Evolutionary conservation across 2,329 filamentous ascomycete genomes (phyloP), one percentile per base, ranked within the genome.

Genomic region (Colletotrichum musae): DNA sequence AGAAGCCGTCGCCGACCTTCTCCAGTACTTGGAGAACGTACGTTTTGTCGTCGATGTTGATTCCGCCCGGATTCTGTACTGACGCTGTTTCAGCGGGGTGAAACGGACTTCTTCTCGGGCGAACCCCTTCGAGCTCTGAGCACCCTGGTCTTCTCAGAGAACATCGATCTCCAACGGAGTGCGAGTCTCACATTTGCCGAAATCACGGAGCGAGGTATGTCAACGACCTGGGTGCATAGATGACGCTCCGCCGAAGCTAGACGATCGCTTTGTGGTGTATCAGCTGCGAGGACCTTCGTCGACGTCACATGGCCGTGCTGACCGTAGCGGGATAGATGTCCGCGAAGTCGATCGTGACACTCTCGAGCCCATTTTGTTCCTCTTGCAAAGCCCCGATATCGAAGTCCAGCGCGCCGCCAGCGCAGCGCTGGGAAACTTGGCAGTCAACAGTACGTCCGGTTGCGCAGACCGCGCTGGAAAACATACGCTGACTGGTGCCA

Each of bases 111-210:
- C 89, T 99, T 99, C 83, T 92, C 93, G 45, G 96, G 96, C 82
- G 95, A 98, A 78, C 96, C 96, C 53, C 90, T 99, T 67, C 93
- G 93, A 82, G 95, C 96, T 53, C 85, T 99, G 66, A 98, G 94
- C 82, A 99, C 95, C 13, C 89, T 99, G 28, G 96, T 99, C 67
- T 99, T 97, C 81, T 99, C 96, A 67, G 95, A 98, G 82, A 99
- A 99, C 84, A 95, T 99, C 79, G 96, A 99, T 80, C 88, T 99
- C 61, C 96, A 99, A 84, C 90, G 96, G 73, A 98, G 96, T 83
- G 96, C 96, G 61, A 98, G 95, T 80, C 89, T 99, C 81, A 99
- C 96, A 2, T 99, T 99, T 86, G 96, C 96, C 70, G 96, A 99
- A 81, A 99, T 99, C 74, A 99, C 96, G 47, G 96, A 99, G 83